A percentile compares a stretch with the other conserved stretches of the same genome.
Conservation (phyloP, 1,284 basidiomycete genomes). For the Afroboletus lepidellus region DNA sequence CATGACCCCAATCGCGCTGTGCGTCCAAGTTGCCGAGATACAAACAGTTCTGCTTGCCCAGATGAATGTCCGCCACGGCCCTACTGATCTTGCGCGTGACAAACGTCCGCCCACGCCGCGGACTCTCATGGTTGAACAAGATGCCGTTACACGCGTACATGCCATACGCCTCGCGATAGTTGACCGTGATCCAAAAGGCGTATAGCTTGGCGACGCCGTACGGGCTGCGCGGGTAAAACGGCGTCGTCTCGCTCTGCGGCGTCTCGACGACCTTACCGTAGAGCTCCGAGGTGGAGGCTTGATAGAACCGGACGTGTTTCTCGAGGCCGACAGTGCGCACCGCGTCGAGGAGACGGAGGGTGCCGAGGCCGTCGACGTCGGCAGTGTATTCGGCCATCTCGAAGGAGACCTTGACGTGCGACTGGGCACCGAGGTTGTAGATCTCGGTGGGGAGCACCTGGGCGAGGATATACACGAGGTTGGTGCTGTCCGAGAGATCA, state of each 20-base stretch:
- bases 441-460: slow-evolving; percentile 89
- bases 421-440: slow-evolving; percentile 95
- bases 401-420: slow-evolving; percentile 95
- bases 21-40: slow-evolving; percentile 92
- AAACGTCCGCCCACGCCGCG: slow-evolving; percentile 86
- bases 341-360: slow-evolving; percentile 87
- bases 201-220: slow-evolving; percentile 92
- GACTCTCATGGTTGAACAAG: slow-evolving; percentile 93
- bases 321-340: slow-evolving; percentile 89
- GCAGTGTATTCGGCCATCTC: slow-evolving; percentile 97
- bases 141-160: slow-evolving; percentile 93
- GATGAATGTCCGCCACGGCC: slow-evolving; percentile 83
- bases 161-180: slow-evolving; percentile 89
- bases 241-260: slow-evolving; percentile 88
- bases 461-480: slow-evolving; percentile 90
- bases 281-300: slow-evolving; percentile 91
- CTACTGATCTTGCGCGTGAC: slow-evolving; percentile 91
- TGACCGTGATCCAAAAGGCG: slow-evolving; percentile 86
- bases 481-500: slow-evolving; percentile 89
- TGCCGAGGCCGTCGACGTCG: slow-evolving; percentile 89
- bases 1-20: slow-evolving; percentile 92
- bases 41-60: slow-evolving; percentile 83
- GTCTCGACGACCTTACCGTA: slow-evolving; percentile 92
- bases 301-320: slow-evolving; percentile 85
- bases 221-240: slow-evolving; percentile 90